Conservation (phyloP, 139 green algal species). For the Chlamydomonas sp. region DNA sequence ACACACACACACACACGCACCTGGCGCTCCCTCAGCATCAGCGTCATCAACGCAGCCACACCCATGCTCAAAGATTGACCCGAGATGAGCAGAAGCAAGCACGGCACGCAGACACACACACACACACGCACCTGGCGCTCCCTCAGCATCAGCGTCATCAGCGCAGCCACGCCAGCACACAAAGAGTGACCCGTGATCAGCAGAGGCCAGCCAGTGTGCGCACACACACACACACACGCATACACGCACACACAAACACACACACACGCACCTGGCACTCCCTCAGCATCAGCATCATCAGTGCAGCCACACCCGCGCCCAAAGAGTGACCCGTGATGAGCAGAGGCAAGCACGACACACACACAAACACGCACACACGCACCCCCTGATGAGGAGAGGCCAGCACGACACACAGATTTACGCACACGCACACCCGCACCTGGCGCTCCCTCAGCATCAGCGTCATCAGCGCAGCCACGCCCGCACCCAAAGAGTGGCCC, state of each 20-base stretch:
- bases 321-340: conserved; percentile 55
- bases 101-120: no score
- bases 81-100: conserved; percentile 44
- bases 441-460: no score
- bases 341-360: conserved; percentile 37
- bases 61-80: conserved; percentile 58
- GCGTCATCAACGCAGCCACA: conserved; percentile 49
- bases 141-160: conserved; percentile 54
- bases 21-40: no score
- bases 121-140: no score
- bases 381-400: no score
- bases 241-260: no score
- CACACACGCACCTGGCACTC: no score
- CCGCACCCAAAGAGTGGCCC: conserved; percentile 52
- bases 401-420: no score
- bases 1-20: no score
- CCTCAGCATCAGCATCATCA: conserved; percentile 54
- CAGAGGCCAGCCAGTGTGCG: conserved; percentile 39
- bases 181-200: conserved; percentile 55
- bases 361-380: no score
- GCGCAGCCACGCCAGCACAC: conserved; percentile 48
- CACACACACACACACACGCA: no score
- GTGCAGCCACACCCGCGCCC: conserved; percentile 49
- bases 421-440: no score
- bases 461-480: conserved; percentile 51